Conservation (phyloP, 2,329 filamentous ascomycete species). For the Thielaviopsis cerberus region DNA sequence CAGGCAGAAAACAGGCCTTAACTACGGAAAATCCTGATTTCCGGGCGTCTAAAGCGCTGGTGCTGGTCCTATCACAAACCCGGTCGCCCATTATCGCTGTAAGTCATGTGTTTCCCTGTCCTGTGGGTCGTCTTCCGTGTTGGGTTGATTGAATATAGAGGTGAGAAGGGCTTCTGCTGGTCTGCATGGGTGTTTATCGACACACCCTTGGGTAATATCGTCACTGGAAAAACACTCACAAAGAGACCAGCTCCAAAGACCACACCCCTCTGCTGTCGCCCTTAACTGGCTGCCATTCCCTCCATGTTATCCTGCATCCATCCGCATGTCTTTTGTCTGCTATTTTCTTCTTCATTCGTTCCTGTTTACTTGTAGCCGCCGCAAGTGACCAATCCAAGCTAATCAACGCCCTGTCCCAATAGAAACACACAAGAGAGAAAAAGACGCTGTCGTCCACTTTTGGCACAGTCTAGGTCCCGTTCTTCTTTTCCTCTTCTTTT, state of each 20-base stretch:
- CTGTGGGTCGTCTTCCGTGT: not conserved
- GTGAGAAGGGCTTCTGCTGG: not conserved
- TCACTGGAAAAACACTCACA: not conserved
- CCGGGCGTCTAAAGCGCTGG: slow-evolving; percentile 4
- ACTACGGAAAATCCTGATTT: not conserved
- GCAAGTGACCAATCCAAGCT: not conserved
- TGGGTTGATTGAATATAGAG: not conserved
- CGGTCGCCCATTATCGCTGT: not conserved
- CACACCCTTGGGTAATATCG: slow-evolving; percentile 17
- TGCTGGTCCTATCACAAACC: not conserved
- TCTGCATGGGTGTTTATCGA: not conserved
- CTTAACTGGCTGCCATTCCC: not conserved
- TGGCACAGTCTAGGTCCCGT: not conserved
- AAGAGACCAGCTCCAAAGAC: not conserved
- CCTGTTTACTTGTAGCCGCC: not conserved
- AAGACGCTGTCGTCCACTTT: not conserved
- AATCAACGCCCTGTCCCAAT: not conserved
- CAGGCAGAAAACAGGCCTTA: not conserved
- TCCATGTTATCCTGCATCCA: not conserved
- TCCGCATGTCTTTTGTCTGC: not conserved
- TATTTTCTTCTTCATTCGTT: not conserved
- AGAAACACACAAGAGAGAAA: not conserved
- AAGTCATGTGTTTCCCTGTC: not conserved
- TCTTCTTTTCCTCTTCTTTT: slow-evolving; percentile 20
- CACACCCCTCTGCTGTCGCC: not conserved